Evolutionary conservation across 176 grass and related monocot genomes (phyloP), one percentile per base, ranked within the genome.

Genomic region (Lolium multiflorum): DNA sequence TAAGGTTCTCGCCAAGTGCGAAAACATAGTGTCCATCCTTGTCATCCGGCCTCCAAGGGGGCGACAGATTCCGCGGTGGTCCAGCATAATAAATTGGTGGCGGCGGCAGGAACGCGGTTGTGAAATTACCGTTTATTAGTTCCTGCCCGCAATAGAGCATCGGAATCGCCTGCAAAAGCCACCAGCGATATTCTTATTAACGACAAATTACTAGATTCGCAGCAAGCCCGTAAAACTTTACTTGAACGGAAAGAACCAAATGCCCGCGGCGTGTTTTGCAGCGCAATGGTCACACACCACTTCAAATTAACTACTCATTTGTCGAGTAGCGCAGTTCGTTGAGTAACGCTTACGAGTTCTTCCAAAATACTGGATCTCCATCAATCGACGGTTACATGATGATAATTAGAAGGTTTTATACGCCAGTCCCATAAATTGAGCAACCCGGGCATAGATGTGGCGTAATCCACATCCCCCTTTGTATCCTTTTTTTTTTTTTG

Each of bases 21-120:
- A 92, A 98, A 82, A 96, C 90, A 85, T 98, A 98, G 61, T 96
- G 93, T 11, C 96, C 96, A 84, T 98, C 96, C 81, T 94, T 94
- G 84, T 98, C 93, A 89, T 95, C 92, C 5, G 90, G 83, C 49
- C 93, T 91, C 93, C 92, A 90, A 55, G 93, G 93, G 67, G 96
- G 93, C 17, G 93, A 98, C 71, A 81, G 24, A 88, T 92, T 91
- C 46, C 82, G 82, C 4, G 86, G 88, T 16, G 84, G 84, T 17
- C 81, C 90, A 41, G 79, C 37, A 84, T 88, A 98, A 85, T 91
- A 96, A 73, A 89, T 80, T 71, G 84, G 68, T 65, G 85, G 89
- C 5, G 88, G 77, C 2, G 83, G 87, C 81, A 94, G 79, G 84
- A 92, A 95, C 56, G 91, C 75, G 38, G 91, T 88, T 11, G 64